Conservation (phyloP, 2,329 filamentous ascomycete genomes). For the Gaeumannomyces tritici region DNA sequence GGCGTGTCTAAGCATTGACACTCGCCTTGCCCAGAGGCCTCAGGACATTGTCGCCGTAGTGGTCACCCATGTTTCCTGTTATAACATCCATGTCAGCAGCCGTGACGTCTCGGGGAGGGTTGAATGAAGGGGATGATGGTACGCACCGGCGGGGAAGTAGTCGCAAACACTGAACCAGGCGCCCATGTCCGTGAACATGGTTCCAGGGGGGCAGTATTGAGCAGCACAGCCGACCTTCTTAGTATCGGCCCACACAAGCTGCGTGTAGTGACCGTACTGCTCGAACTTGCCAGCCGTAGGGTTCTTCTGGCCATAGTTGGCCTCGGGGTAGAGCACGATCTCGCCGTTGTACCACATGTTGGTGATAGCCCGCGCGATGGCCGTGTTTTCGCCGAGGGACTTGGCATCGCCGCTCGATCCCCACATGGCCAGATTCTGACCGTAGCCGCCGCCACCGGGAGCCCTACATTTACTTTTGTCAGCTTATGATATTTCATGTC, state of each 20-base stretch:
- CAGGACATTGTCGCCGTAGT: constrained; percentile 40
- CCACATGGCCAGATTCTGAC: constrained; percentile 82
- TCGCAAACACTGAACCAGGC: constrained; percentile 83
- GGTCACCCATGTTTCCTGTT: constrained; percentile 41
- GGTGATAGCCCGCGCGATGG: constrained; percentile 60
- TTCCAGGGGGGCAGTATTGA: constrained; percentile 41
- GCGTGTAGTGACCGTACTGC: constrained; percentile 64
- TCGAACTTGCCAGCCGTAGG: constrained; percentile 56
- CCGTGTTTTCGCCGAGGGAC: constrained; percentile 38
- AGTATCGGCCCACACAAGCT: constrained; percentile 62
- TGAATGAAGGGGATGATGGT: background rate
- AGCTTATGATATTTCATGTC: background rate
- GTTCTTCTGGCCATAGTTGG: constrained; percentile 48
- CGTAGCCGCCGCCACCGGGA: constrained; percentile 57
- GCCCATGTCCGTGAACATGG: constrained; percentile 35
- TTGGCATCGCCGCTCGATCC: constrained; percentile 29
- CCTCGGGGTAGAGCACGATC: constrained; percentile 41
- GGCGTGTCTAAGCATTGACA: constrained; percentile 10
- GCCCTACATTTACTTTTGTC: constrained; percentile 24
- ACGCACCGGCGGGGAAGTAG: constrained; percentile 65
- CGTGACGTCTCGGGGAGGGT: background rate
- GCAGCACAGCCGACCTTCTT: constrained; percentile 54
- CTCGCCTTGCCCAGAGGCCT: constrained; percentile 25
- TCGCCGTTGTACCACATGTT: constrained; percentile 88
- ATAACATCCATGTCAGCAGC: constrained; percentile 9